Base-by-base conservation (phyloP, 225 moss, liverwort and hornwort genomes). In the Antitrichia curtipendula region DNA sequence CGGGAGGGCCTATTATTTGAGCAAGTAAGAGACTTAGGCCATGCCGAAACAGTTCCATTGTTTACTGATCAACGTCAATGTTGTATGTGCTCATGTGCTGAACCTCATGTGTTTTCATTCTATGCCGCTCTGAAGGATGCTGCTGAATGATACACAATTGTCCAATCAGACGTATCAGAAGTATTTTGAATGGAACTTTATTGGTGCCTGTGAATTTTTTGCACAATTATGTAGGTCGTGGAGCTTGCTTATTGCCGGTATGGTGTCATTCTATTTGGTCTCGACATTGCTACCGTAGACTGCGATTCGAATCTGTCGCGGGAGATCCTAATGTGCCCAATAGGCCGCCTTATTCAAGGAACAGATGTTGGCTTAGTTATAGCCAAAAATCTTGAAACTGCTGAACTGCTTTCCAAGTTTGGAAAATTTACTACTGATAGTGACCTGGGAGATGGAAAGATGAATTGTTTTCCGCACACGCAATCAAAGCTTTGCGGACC, bases 351-450 rank as follows among this genome's bases (percentile, higher is more conserved):
- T 15, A 87, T 94, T 82, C 87, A 85, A 83, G 60, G 56, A 69
- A 92, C 91, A 20, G 94, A 94, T 71, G 91, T 94, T 83, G 94
- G 94, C 56, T 87, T 94, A 64, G 94, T 83, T 69, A 90, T 94
- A 29, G 92, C 94, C 80, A 92, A 89, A 85, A 90, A 92, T 52
- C 92, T 94, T 64, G 88, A 91, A 75, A 87, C 88, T 84, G 92
- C 92, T 57, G 90, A 94, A 63, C 45, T 80, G 56, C 84, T 94
- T 24, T 94, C 91, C 80, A 92, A 90, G 75, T 94, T 94, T 60
- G 92, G 90, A 58, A 81, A 86, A 64, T 86, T 81, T 36, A 62
- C 82, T 70, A 56, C 85, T 49, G 36, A 71, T 49, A 62, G 28
- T 83, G 34, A 78, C 47, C 45, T 45, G 34, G 84, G 70, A 57